Percentiles rank a stretch among this genome's conserved stretches.
Conservation (phyloP, 306 rosid genomes). For the Ammopiptanthus mongolicus region DNA sequence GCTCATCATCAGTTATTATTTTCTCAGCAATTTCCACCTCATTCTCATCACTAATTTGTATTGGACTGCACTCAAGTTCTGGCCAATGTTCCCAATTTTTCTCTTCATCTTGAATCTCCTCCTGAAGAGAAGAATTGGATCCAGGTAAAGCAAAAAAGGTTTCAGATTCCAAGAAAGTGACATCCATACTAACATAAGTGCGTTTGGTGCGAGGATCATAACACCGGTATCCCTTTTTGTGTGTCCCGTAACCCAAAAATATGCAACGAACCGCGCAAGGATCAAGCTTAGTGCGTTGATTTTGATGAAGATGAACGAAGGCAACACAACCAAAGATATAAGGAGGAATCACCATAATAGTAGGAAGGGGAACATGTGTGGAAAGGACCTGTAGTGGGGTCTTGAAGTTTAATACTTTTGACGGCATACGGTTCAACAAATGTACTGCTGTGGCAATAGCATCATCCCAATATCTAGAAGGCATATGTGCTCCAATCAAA, state of each 20-base stretch:
- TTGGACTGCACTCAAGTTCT: neutral
- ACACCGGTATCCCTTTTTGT: neutral
- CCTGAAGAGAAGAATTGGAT: slow-evolving; percentile 12
- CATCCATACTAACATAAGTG: neutral
- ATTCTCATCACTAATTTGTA: no score
- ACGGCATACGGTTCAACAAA: neutral
- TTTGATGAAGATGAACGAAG: neutral
- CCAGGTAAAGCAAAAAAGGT: neutral
- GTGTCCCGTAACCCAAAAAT: neutral
- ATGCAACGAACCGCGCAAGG: neutral
- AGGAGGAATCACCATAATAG: neutral
- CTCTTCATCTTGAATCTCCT: slow-evolving; percentile 5
- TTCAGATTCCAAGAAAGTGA: neutral
- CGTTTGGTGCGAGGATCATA: neutral
- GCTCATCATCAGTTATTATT: neutral
- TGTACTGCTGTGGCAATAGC: neutral
- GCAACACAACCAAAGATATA: neutral
- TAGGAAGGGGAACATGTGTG: neutral
- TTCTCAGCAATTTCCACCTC: neutral
- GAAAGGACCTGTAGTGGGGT: neutral
- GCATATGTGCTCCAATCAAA: neutral
- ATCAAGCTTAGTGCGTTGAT: slow-evolving; percentile 5
- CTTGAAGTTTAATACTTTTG: neutral
- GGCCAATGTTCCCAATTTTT: neutral
- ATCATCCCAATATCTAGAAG: neutral